Percentiles rank a stretch among this genome's conserved stretches.
Conservation (phyloP, 768 basidiomycete genomes). For the Boletus reticulatus region DNA sequence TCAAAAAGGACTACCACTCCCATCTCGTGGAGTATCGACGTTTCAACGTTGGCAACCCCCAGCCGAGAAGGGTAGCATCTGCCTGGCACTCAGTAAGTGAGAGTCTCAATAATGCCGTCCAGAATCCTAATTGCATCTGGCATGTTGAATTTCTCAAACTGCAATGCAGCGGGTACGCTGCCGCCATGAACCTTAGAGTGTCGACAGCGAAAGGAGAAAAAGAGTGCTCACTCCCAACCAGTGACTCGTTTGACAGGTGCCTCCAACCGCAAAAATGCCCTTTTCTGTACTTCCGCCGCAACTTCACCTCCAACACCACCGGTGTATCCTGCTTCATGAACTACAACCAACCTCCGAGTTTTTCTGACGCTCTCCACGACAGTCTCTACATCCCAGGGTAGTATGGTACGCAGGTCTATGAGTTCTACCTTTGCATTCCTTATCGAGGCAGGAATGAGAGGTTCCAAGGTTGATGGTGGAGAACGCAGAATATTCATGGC, state of each 20-base stretch:
- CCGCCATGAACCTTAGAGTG: background rate
- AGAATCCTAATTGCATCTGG: conserved; percentile 83
- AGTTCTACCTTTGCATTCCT: conserved; percentile 78
- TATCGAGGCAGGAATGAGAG: conserved; percentile 61
- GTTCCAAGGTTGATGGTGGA: conserved; percentile 62
- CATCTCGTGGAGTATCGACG: background rate
- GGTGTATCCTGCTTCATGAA: conserved; percentile 88
- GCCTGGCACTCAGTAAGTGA: conserved; percentile 51
- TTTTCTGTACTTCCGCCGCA: conserved; percentile 84
- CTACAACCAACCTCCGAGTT: conserved; percentile 83
- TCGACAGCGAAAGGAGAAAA: background rate
- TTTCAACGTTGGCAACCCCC: no score
- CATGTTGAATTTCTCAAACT: conserved; percentile 90
- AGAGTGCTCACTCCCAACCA: conserved; percentile 86
- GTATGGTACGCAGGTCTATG: conserved; percentile 85
- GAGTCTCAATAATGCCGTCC: conserved; percentile 81
- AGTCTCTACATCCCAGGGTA: conserved; percentile 86
- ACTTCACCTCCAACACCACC: conserved; percentile 91
- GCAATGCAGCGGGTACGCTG: conserved; percentile 80
- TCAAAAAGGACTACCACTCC: background rate
- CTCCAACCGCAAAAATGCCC: conserved; percentile 83
- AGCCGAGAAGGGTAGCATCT: background rate
- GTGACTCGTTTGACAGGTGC: conserved; percentile 86
- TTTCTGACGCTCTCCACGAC: conserved; percentile 79
- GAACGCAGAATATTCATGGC: conserved; percentile 71